Base-by-base conservation (phyloP, 768 basidiomycete species). In the Collybia mongolica region DNA sequence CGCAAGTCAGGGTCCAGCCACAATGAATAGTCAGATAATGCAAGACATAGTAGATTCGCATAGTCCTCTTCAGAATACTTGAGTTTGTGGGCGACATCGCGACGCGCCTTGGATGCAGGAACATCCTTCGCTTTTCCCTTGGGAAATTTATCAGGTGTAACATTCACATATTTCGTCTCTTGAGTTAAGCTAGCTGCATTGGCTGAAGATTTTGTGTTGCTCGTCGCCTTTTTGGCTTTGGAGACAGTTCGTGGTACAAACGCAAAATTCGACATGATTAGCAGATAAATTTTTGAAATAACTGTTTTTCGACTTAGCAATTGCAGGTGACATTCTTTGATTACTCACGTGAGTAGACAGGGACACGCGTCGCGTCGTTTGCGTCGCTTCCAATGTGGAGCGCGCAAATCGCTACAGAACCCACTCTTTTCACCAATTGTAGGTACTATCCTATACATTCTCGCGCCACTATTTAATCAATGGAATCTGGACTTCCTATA, bases 1-100 rank as follows among this genome's bases (percentile, higher is more conserved):
- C 80, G 68, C 8, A 88, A 60, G 44, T 83, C 81, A 0, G 76
- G 65, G 57, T 88, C 79, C 2, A 65, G 60, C 88, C 87, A 92
- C 7, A 90, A 61, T 6, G 76, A 72, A 64, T 89, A 80, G 59
- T 89, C 80, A 4, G 88, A 87, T n/a, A 93, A 67, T 0, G 88
- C 76, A 3, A 91, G 75, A 42, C 65, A 68, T 18, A 85, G 55
- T 28, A 89, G 69, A 8, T 64, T 63, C 2, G 75, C 74, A 41
- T 77, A 72, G 54, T 84, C 84, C 38, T 75, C 72, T 15, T 73
- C 65, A 3, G 59, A 46, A 24, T 53, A 49, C 43, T 54, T 56
- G 9, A 55, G 49, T 52, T 63, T 66, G 7, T 32, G 4, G 32
- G 6, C 14, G 11, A 32, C 32, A 32, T 32, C 32, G 32, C 11